These are phyloP conservation scores for Marchantia paleacea DNA, from an alignment of 225 moss, liverwort and hornwort species.

Conservation along the genomic window DNA sequence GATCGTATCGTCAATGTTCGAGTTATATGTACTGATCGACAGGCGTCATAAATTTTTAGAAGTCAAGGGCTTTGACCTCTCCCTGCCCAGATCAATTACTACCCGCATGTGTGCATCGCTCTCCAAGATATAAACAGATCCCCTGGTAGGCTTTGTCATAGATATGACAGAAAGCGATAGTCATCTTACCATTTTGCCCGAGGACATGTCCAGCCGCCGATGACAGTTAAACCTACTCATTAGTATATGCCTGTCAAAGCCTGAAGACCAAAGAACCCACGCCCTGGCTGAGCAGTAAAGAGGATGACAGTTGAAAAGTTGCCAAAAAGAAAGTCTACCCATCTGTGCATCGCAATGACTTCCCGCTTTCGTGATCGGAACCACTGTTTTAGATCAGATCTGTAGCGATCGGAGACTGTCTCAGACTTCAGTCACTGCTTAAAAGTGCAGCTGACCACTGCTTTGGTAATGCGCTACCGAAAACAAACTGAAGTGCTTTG, in stretches of 20 bases:
- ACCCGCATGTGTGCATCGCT: no score
- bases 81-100: no score
- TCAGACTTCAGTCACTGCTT: neutral
- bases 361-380: neutral
- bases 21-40: no score
- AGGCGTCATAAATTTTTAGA: no score
- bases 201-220: no score
- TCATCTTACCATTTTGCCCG: no score
- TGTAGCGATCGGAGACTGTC: neutral
- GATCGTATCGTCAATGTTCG: no score
- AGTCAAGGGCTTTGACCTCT: no score
- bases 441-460: constrained; percentile 28
- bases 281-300: neutral
- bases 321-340: neutral
- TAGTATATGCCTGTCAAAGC: neutral
- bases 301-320: neutral
- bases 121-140: no score
- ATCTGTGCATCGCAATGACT: neutral
- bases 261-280: neutral
- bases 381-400: neutral
- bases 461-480: constrained; percentile 28
- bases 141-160: no score
- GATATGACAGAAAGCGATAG: no score
- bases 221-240: neutral
- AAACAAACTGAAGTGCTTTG: constrained; percentile 24